phyloP scores from a whole-genome alignment of 1,139 yeast species.

The Pneumocystis carinii region DNA sequence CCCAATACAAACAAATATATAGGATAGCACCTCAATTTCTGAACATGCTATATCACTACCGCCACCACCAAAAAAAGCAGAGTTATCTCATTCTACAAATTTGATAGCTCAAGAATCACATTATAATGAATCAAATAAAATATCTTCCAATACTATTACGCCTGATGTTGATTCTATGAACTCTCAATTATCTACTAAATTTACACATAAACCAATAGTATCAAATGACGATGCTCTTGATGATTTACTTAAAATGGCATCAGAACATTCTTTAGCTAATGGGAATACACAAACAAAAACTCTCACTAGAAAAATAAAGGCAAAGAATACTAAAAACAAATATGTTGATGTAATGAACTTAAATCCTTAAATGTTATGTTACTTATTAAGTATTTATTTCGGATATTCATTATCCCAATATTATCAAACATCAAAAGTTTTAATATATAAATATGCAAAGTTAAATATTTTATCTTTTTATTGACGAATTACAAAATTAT shows the following conservation, averaged over 20 bases:
- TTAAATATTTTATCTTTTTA: too few species aligned
- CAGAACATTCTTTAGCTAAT: neutral
- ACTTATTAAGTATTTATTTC: neutral
- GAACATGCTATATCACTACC: neutral
- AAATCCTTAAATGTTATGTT: neutral
- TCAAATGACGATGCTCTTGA: neutral
- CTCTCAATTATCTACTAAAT: neutral
- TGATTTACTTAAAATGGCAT: neutral
- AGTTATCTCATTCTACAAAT: constrained; percentile 28
- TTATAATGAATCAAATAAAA: neutral
- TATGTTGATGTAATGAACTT: neutral
- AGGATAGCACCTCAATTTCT: neutral
- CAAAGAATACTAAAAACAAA: neutral
- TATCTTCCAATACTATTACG: neutral
- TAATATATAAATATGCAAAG: neutral
- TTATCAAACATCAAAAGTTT: neutral
- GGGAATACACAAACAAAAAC: neutral
- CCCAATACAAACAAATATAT: constrained; percentile 18
- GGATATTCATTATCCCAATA: neutral
- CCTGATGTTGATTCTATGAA: neutral
- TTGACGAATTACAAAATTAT: too few species aligned
- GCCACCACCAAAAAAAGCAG: neutral
- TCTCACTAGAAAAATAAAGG: neutral
- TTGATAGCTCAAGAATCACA: neutral
- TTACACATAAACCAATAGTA: neutral